Evolutionary conservation across 192 early-diverging fungal species (phyloP), one percentile per base, ranked within the genome.

Genomic region (Podila horticola): DNA sequence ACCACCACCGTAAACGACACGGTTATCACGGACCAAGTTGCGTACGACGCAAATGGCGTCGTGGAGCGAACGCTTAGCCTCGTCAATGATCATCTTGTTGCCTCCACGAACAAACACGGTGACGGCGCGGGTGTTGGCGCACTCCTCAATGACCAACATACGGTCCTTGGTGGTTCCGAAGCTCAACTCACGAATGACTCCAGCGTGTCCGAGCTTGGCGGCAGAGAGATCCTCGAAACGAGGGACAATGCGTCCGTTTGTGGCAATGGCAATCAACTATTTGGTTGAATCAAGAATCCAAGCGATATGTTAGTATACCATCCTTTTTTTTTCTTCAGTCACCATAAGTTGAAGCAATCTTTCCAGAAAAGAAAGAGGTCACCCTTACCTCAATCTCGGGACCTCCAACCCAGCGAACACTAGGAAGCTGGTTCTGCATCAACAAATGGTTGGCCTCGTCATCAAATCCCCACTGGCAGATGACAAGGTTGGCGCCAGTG

Each of bases 391-490:
- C 98, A 64, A 99, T 95, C 86, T 99, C 98, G 19, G 97, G 97
- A 33, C 98, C 98, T 66, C 98, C 98, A 50, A 99, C 97, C 98
- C 98, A 99, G 74, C 98, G 92, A 62, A 99, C 96, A 68, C 96
- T 96, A 36, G 98, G 98, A 57, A 99, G 88, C 82, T 98, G 71
- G 87, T 98, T 96, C 86, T 99, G 98, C 86, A 99, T 87, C 65
- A 99, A 87, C 86, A 99, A 88, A 82, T 99, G 97, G 88, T 99
- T 99, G 55, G 98, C 98, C 84, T 99, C 98, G 77, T 99, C 98
- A 86, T 99, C 98, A 75, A 99, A 99, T 64, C 98, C 98, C 98
- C 98, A 99, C 84, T 99, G 98, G 88, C 98, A 99, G 58, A 97
- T 95, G 52, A 98, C 98, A 58, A 99, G 79, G 86, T 98, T 99